Percentiles rank a stretch among this genome's conserved stretches.
Conservation (phyloP, 169 alveolate species). For the Cryptosporidium viatorum region DNA sequence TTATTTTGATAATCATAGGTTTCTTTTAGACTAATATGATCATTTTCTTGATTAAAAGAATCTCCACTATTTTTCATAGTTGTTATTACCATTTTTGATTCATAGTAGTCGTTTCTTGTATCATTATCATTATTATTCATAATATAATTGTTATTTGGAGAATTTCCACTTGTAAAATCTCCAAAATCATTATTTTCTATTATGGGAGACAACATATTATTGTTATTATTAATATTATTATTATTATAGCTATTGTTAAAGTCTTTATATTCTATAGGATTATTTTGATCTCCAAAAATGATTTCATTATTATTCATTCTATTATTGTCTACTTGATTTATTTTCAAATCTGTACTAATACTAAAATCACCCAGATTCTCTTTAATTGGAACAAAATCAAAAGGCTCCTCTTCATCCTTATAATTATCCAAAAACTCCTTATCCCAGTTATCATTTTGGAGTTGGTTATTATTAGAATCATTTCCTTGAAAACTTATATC, state of each 20-base stretch:
- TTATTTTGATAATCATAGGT: neutral
- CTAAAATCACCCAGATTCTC: neutral
- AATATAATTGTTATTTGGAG: neutral
- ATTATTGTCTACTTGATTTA: neutral
- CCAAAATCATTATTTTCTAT: neutral
- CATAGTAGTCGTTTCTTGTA: neutral
- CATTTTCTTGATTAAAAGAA: neutral
- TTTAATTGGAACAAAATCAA: neutral
- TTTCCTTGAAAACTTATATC: conserved; percentile 27
- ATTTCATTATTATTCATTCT: neutral
- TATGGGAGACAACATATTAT: neutral
- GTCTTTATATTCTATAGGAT: neutral
- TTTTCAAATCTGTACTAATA: neutral
- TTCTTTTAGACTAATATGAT: neutral
- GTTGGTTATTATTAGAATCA: conserved; percentile 12
- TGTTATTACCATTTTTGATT: neutral
- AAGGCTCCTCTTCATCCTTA: neutral
- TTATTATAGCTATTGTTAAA: neutral
- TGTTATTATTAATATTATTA: too few species aligned
- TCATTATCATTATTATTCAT: neutral
- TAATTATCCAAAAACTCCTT: conserved; percentile 3
- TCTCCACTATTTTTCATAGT: neutral
- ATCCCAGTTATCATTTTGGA: conserved; percentile 20
- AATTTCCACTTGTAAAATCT: neutral
- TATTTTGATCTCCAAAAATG: neutral